Evolutionary conservation across 805 yeast genomes (phyloP), one percentile per base, ranked within the genome.

Genomic region (Lipomyces spencermartinsiae): DNA sequence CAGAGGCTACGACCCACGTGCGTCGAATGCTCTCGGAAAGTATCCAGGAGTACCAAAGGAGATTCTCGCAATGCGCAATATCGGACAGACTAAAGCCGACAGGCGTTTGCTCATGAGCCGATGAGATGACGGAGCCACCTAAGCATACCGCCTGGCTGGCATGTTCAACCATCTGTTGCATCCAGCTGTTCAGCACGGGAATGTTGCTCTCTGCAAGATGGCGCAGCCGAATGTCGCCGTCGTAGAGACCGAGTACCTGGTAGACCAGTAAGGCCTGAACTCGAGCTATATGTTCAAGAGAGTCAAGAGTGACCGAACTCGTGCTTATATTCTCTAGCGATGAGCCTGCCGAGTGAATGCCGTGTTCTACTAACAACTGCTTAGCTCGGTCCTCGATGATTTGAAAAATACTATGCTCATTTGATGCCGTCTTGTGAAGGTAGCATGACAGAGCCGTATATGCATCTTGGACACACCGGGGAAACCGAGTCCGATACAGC

Each of bases 151-250:
- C 3, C 19, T 49, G 54, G 54, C 54, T 49, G 19, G 54, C 54
- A 49, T 49, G 54, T 12, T 49, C 54, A 49, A 49, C 54, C 54
- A 49, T 49, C 19, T 49, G 12, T 8, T 19, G 54, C 12, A 49
- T 49, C 54, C 54, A 49, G 54, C 19, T 49, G 19, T 49, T 49
- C 54, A 49, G 19, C 54, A 49, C 54, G 19, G 54, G 54, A 16
- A 49, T 49, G 54, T 16, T 8, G 1, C 54, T 49, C 54, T 49
- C 54, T 49, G 54, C 54, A 49, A 49, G 54, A 49, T 49, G 54
- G 54, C 54, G 54, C 19, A 49, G 54, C 54, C 54, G 54, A 49
- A 49, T 49, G 54, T 49, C 54, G 19, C 54, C 54, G 54, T 49
- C 54, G 54, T 49, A 49, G 54, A 49, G 54, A 2, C 54, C 54